phyloP scores from a whole-genome alignment of 1,139 yeast genomes.

The Candida sp. region DNA sequence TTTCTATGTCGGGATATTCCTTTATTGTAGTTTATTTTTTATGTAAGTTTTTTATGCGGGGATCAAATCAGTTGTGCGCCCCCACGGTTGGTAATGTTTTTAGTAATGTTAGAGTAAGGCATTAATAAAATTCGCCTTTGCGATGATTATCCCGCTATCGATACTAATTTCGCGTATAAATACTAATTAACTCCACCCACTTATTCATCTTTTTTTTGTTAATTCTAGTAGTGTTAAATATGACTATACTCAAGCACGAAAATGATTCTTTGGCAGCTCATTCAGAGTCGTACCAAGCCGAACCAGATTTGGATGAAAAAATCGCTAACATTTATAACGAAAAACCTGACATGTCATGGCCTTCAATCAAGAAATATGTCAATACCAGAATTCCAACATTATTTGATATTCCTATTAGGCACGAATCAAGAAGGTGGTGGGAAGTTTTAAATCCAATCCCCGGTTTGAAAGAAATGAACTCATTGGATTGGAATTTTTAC shows the following conservation, averaged over 20 bases:
- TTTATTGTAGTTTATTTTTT: too few relatives aligned
- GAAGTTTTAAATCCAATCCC: slow-evolving; percentile 29
- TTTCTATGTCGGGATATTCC: too few relatives aligned
- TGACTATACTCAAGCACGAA: not conserved
- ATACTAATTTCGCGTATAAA: not conserved
- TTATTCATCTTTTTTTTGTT: not conserved
- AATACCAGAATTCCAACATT: slow-evolving; percentile 23
- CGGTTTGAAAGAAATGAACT: slow-evolving; percentile 24
- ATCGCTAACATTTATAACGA: slow-evolving; percentile 14
- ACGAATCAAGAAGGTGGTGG: slow-evolving; percentile 10
- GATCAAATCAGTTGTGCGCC: not conserved
- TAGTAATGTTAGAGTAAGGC: too few relatives aligned
- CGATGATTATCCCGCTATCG: not conserved
- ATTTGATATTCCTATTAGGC: slow-evolving; percentile 15
- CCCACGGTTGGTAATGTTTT: too few relatives aligned
- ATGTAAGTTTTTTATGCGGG: too few relatives aligned
- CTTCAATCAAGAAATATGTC: slow-evolving; percentile 20
- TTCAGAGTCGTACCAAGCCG: not conserved
- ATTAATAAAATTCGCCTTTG: too few relatives aligned
- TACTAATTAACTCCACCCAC: not conserved
- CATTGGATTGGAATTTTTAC: slow-evolving; percentile 54
- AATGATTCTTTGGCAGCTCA: not conserved
- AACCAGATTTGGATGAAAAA: not conserved
- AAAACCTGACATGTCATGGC: slow-evolving; percentile 22
- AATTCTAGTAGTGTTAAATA: not conserved